Conservation (phyloP, 1,139 yeast species). For the Lodderomyces orthopsilosis region DNA sequence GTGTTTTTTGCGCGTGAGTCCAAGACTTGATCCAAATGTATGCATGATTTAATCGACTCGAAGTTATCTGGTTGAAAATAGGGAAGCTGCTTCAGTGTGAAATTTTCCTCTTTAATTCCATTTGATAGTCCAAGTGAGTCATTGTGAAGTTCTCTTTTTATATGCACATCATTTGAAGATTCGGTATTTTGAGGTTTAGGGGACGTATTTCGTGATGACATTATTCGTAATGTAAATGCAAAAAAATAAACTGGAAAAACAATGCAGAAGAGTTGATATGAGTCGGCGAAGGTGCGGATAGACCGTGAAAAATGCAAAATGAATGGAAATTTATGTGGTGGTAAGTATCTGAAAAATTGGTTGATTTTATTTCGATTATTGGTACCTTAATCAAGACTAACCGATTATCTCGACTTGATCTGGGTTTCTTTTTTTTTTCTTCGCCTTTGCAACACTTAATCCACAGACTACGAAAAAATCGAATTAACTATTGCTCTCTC, state of each 20-base stretch:
- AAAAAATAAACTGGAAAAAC: not conserved
- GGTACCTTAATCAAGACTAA: not conserved
- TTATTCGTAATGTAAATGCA: not conserved
- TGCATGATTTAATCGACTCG: slow-evolving; percentile 44
- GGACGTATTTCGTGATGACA: slow-evolving; percentile 4
- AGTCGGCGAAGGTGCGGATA: not conserved
- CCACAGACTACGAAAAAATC: too few relatives aligned
- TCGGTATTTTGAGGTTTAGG: not conserved
- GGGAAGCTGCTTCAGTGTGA: not conserved
- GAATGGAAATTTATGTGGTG: not conserved
- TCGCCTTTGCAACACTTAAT: not conserved
- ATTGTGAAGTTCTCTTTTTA: not conserved
- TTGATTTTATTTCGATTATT: not conserved
- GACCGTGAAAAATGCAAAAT: not conserved
- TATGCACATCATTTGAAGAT: not conserved
- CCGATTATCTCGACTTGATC: not conserved
- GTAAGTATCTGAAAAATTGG: not conserved
- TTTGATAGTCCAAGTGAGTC: not conserved
- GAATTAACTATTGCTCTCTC: too few relatives aligned
- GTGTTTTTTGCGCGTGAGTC: slow-evolving; percentile 54
- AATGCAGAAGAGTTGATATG: not conserved
- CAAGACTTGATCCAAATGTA: slow-evolving; percentile 53
- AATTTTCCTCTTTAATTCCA: not conserved
- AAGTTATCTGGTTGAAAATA: slow-evolving; percentile 20
- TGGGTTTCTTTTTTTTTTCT: slow-evolving; percentile 1